A percentile compares a stretch with the other conserved stretches of the same genome.
These are phyloP conservation scores for Geoglossum glabrum DNA, from an alignment of 495 filamentous ascomycete species.

Conservation along the genomic window DNA sequence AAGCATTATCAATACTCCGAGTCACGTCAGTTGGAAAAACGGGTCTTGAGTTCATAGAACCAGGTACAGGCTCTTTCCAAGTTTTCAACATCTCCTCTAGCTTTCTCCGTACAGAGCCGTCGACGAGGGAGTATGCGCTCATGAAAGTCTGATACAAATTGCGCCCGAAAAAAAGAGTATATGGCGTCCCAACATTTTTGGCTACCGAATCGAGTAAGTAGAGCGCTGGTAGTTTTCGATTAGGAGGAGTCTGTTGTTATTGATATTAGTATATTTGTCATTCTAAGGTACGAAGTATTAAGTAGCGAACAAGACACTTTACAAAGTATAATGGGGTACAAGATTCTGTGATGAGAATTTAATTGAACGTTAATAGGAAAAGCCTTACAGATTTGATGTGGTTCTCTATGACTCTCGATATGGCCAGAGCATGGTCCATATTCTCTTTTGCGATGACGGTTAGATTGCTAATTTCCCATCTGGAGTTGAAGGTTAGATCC, in stretches of 20 bases:
- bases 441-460: conserved; percentile 94
- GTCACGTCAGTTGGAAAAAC: conserved; percentile 77
- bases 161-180: conserved; percentile 79
- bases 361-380: conserved; percentile 8
- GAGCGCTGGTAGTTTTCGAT: conserved; percentile 77
- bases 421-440: conserved; percentile 79
- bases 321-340: neutral
- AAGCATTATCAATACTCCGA: conserved; percentile 74
- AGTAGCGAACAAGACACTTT: conserved; percentile 1
- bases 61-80: conserved; percentile 92
- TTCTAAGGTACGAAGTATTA: conserved; percentile 3
- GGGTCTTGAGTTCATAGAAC: conserved; percentile 66
- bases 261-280: neutral
- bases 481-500: conserved; percentile 72
- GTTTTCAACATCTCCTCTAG: conserved; percentile 96
- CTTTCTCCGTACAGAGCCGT: conserved; percentile 57
- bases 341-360: neutral
- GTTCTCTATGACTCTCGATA: conserved; percentile 69
- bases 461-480: conserved; percentile 83
- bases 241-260: conserved; percentile 49
- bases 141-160: conserved; percentile 90
- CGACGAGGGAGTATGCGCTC: conserved; percentile 81
- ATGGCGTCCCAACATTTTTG: conserved; percentile 96
- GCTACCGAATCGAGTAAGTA: conserved; percentile 96
- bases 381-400: conserved; percentile 78